These are phyloP conservation scores for Chlorella variabilis DNA, from an alignment of 163 green algal genomes.

Conservation along the genomic window DNA sequence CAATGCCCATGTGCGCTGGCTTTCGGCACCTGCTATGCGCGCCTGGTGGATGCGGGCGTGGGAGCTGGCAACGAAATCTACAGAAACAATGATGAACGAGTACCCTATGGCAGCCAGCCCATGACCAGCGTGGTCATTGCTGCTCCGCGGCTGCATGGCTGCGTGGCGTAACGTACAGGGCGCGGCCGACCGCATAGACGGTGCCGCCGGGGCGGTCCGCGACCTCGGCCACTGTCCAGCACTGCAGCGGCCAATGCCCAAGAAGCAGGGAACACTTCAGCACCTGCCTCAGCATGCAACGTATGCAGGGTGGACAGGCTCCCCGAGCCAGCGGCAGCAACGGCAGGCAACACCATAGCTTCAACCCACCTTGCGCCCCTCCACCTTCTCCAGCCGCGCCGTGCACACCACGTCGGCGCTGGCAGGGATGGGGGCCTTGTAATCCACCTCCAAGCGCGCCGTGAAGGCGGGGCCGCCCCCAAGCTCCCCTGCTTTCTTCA, in stretches of 20 bases:
- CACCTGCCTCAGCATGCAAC: too few relatives aligned
- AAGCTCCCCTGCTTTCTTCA: conserved; percentile 44
- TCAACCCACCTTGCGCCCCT: conserved; percentile 49
- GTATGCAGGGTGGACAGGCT: too few relatives aligned
- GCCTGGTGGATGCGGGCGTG: too few relatives aligned
- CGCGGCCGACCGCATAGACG: conserved; percentile 37
- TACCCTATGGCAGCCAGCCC: too few relatives aligned
- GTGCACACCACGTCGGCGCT: conserved; percentile 34
- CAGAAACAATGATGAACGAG: too few relatives aligned
- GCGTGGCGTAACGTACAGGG: conserved; percentile 44
- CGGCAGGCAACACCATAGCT: too few relatives aligned
- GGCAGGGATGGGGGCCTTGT: conserved; percentile 43
- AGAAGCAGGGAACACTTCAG: too few relatives aligned
- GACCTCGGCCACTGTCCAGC: conserved; percentile 39
- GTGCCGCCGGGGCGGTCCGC: conserved; percentile 34
- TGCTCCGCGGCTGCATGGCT: neutral
- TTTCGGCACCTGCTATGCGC: too few relatives aligned
- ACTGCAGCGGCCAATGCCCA: conserved; percentile 5
- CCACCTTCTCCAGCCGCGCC: conserved; percentile 30
- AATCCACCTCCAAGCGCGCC: conserved; percentile 48
- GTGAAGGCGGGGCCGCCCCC: conserved; percentile 48
- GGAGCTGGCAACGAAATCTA: too few relatives aligned
- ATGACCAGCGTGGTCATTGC: neutral
- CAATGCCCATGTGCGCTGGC: too few relatives aligned
- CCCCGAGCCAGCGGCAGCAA: too few relatives aligned